A percentile compares a stretch with the other conserved stretches of the same genome.
Conservation (phyloP, 1,139 yeast species). For the Yamadazyma spencermartinsiae region DNA sequence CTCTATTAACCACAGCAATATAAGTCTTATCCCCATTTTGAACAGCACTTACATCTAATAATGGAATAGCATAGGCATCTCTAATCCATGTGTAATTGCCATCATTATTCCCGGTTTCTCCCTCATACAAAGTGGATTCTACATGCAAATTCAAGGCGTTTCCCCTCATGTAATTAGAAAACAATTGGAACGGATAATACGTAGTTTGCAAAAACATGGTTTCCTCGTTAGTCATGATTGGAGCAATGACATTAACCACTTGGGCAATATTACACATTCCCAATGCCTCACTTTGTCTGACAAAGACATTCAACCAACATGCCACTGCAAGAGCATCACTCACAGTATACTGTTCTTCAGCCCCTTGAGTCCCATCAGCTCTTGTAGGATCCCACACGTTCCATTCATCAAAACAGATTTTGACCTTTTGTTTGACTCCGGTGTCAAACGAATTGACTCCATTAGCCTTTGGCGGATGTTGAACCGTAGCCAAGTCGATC, state of each 20-base stretch:
- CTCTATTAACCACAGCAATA: slow-evolving; percentile 28
- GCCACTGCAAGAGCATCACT: slow-evolving; percentile 33
- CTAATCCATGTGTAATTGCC: slow-evolving; percentile 23
- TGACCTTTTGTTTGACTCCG: slow-evolving; percentile 17
- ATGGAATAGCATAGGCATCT: slow-evolving; percentile 22
- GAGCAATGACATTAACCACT: slow-evolving; percentile 33
- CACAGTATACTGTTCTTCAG: slow-evolving; percentile 29
- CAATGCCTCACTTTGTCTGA: slow-evolving; percentile 26
- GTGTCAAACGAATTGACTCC: slow-evolving; percentile 11
- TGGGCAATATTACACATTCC: slow-evolving; percentile 37
- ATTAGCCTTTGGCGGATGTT: slow-evolving; percentile 15
- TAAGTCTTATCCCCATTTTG: slow-evolving; percentile 18
- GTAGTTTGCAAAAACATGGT: slow-evolving; percentile 28
- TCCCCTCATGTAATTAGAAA: slow-evolving; percentile 31
- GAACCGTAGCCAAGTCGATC: slow-evolving; percentile 26
- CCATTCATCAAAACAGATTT: slow-evolving; percentile 36
- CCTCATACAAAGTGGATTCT: slow-evolving; percentile 23
- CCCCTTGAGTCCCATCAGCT: slow-evolving; percentile 29
- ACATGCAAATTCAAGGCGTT: slow-evolving; percentile 26
- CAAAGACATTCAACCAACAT: slow-evolving; percentile 31
- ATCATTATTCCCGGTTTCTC: slow-evolving; percentile 22
- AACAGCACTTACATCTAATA: slow-evolving; percentile 18
- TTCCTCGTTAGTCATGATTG: slow-evolving; percentile 27
- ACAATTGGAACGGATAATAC: slow-evolving; percentile 26
- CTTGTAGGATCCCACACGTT: slow-evolving; percentile 36